Evolutionary conservation across 768 basidiomycete genomes (phyloP).

Genomic region (Boletus reticuloceps): DNA sequence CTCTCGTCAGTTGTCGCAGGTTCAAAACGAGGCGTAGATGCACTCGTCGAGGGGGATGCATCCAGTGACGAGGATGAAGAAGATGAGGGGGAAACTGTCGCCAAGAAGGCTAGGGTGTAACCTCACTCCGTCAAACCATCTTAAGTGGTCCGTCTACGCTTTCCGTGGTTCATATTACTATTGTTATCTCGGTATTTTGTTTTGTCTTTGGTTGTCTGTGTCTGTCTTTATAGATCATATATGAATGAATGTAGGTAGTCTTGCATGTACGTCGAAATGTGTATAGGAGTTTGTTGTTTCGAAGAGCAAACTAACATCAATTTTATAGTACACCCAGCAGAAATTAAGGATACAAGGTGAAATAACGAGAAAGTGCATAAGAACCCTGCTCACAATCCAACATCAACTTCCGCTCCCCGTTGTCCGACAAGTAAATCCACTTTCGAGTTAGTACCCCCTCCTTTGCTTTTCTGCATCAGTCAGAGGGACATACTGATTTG

Average conservation of each 20-base stretch:
- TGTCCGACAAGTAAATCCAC: not conserved
- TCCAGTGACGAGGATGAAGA: constrained; percentile 12
- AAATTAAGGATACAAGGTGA: too few species aligned
- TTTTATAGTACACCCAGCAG: too few species aligned
- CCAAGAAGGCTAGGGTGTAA: constrained; percentile 30
- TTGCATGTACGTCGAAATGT: not conserved
- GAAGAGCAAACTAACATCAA: too few species aligned
- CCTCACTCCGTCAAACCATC: not conserved
- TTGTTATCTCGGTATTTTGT: not conserved
- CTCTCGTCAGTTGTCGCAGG: constrained; percentile 12
- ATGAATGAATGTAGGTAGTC: not conserved
- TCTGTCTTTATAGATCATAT: constrained; percentile 23
- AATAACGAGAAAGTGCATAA: too few species aligned
- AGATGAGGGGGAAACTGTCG: constrained; percentile 1
- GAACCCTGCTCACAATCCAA: too few species aligned
- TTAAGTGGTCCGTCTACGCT: not conserved
- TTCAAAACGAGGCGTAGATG: constrained; percentile 26
- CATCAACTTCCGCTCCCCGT: too few species aligned
- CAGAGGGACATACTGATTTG: constrained; percentile 61
- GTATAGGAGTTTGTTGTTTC: not conserved
- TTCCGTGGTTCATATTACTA: not conserved
- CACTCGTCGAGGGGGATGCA: constrained; percentile 12
- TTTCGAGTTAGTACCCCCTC: constrained; percentile 17
- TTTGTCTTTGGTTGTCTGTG: not conserved
- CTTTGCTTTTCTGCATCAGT: constrained; percentile 56